Conservation (phyloP, 495 filamentous ascomycete species). For the Lasiosphaeriaceae sp. region DNA sequence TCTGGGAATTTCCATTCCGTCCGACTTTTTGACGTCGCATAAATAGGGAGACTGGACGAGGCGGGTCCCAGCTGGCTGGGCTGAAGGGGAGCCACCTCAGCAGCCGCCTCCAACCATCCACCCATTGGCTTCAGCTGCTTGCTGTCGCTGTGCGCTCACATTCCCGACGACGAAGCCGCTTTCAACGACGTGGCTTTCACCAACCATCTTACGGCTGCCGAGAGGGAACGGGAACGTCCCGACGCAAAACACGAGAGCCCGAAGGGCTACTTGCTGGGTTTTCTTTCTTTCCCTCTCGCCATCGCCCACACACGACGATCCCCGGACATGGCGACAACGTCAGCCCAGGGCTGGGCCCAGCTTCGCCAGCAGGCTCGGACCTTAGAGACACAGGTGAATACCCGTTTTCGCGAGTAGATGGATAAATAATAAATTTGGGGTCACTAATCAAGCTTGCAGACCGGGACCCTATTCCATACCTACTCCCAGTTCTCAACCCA, state of each 20-base stretch:
- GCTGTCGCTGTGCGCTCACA: neutral
- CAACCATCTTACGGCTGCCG: no score
- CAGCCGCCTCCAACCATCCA: no score
- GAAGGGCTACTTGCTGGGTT: no score
- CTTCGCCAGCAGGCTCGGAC: constrained; percentile 88
- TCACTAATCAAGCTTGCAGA: constrained; percentile 47
- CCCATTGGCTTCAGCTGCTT: neutral
- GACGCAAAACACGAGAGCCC: neutral
- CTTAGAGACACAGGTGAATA: constrained; percentile 84
- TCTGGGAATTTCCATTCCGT: no score
- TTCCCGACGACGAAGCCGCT: neutral
- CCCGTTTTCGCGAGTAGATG: no score
- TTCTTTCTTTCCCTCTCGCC: neutral
- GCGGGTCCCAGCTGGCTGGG: no score
- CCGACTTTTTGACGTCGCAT: no score
- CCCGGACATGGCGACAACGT: constrained; percentile 64
- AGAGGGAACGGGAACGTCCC: no score
- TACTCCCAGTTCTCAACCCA: constrained; percentile 92
- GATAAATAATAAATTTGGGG: no score
- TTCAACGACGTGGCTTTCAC: no score
- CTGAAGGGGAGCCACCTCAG: no score
- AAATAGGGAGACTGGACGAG: no score
- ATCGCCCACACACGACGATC: neutral
- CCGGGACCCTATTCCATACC: constrained; percentile 87
- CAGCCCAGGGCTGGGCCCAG: constrained; percentile 84